Conservation (phyloP, 176 grass and related monocot genomes). For the Ampelocalamus luodianensis region DNA sequence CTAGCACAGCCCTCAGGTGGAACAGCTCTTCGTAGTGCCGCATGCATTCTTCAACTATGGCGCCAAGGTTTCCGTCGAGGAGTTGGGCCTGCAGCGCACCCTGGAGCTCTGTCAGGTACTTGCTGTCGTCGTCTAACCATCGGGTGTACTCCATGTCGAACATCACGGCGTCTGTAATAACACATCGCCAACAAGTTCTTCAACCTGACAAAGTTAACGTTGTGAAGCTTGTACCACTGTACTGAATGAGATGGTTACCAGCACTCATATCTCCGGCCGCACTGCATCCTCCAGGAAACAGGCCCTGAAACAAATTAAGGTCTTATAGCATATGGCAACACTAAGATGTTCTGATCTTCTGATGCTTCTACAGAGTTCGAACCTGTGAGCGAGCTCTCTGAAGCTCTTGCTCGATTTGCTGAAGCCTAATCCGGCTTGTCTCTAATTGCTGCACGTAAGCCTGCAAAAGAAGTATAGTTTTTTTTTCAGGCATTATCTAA, state of each 20-base stretch:
- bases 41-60: constrained; percentile 74
- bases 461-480: constrained; percentile 37
- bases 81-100: constrained; percentile 63
- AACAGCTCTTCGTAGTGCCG: constrained; percentile 78
- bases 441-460: constrained; percentile 95
- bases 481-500: background rate
- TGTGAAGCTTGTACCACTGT: background rate
- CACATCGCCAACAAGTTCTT: background rate
- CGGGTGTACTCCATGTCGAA: constrained; percentile 87
- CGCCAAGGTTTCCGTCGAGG: constrained; percentile 58
- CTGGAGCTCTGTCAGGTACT: constrained; percentile 60
- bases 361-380: constrained; percentile 28
- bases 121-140: constrained; percentile 83
- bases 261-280: constrained; percentile 62
- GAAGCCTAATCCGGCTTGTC: constrained; percentile 81
- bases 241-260: constrained; percentile 55
- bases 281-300: constrained; percentile 65
- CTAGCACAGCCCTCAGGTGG: constrained; percentile 64
- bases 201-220: background rate
- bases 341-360: background rate
- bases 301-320: constrained; percentile 60
- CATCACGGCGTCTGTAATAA: constrained; percentile 65
- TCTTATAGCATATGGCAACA: constrained; percentile 13
- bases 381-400: constrained; percentile 86
- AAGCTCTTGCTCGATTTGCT: constrained; percentile 86